Evolutionary conservation across 352 stramenopile genomes (phyloP), one percentile per base, ranked within the genome.

Genomic region (Pythium apleroticum): DNA sequence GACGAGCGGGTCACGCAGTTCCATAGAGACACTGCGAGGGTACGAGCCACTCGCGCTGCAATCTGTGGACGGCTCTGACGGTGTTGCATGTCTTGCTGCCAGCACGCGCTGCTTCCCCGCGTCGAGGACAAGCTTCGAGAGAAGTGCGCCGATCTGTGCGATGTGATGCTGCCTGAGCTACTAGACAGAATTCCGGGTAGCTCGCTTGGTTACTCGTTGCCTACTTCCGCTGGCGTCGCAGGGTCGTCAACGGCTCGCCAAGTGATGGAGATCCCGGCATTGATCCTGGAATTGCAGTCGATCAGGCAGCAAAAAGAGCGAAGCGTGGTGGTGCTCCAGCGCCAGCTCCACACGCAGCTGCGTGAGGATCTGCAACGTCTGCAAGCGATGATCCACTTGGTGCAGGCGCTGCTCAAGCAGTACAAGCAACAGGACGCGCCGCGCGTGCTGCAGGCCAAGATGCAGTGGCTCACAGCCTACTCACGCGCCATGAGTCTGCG

Each of bases 361-460:
- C 31, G 66, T 7, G 45, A 73, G 3, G 69, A 78, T 35, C 33
- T 78, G 2, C 43, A 53, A 20, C 57, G 63, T n/a, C 49, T 66
- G 50, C 74, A 70, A 17, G 53, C 62, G 17, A 72, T 81, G 60
- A 61, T 69, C 25, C 3, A 37, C 12, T 45, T 58, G 0, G 35
- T 78, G 10, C 53, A 66, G 7, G 56, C 66, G 22, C 25, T 77
- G 31, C 57, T 82, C 6, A 52, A 63, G 14, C 53, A 69, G 7
- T 71, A 82, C 66, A 77, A 80, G 46, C 65, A 65, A 24, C 69
- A 69, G 17, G 75, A 82, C 41, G 63, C 72, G 22, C 57, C 72
- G 19, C 66, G 69, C 6, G 75, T 74, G 14, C 48, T 80, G 15
- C 61, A 65, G 5, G 59, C 59, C 14, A 79, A 80, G 50, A 37